Evolutionary conservation across 2,329 filamentous ascomycete species (phyloP), one percentile per base, ranked within the genome.

Genomic region (Cordyceps tenuipes): DNA sequence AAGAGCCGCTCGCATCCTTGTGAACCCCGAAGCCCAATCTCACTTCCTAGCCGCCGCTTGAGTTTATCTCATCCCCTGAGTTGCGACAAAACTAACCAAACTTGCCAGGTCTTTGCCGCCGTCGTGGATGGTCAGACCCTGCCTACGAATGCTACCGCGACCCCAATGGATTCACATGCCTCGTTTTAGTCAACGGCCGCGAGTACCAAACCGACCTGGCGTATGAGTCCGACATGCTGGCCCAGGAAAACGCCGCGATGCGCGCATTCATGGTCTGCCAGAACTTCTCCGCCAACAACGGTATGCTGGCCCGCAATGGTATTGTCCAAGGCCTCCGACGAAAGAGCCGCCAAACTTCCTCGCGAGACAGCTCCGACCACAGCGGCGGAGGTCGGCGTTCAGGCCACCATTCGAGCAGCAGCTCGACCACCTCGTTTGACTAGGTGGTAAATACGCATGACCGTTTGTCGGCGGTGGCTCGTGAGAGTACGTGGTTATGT

Each of bases 181-280:
- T 91, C 61, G 93, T 96, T 61, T 84, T 94, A 64, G 93, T 97
- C 72, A 97, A 97, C 78, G 95, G 95, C 67, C 89, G 93, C 70
- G 91, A 96, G 78, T 97, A 97, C 77, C 90, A 92, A 73, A 96
- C 92, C 48, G 91, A 96, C 73, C 82, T 89, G 43, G 83, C 87
- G 64, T 96, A 94, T 76, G 86, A 89, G 71, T 89, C 88, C 63
- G 89, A 93, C 71, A 79, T 83, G 53, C 80, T 96, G 65, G 93
- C 93, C 51, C 90, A 91, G 70, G 92, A 97, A 74, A 94, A 93
- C 68, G 93, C 93, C 29, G 93, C 93, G 62, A 95, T 95, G 84
- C 89, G 91, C 63, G 93, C 93, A 61, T 97, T 96, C 76, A 93
- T 96, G 85, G 94, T 97, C 66, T 97, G 93, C 80, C 88, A 91